These are phyloP conservation scores for Odonthalia washingtoniensis DNA, from an alignment of 31 red algal species.

Conservation along the genomic window DNA sequence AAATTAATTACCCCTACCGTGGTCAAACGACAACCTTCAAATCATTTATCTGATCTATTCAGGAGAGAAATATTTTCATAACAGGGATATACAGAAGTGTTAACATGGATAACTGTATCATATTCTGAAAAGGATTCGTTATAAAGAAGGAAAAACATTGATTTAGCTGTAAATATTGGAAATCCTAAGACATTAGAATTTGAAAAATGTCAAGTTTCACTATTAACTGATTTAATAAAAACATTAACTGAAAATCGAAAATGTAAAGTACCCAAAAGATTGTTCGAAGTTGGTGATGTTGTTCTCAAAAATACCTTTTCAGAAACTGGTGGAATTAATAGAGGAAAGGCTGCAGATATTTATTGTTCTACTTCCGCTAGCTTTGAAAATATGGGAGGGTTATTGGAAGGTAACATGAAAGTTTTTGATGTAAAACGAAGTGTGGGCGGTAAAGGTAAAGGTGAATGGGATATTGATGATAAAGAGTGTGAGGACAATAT, in stretches of 20 bases:
- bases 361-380: too few relatives aligned
- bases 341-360: too few relatives aligned
- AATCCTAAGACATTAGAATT: conserved; percentile 99
- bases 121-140: conserved; percentile 88
- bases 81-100: conserved; percentile 95
- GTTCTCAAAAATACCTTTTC: too few relatives aligned
- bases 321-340: too few relatives aligned
- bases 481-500: too few relatives aligned
- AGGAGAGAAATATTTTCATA: conserved; percentile 89
- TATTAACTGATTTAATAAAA: conserved; percentile 95
- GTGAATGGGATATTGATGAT: too few relatives aligned
- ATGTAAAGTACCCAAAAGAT: too few relatives aligned
- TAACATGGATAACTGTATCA: conserved; percentile 98
- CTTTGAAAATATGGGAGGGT: too few relatives aligned
- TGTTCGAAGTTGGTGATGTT: too few relatives aligned
- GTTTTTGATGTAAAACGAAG: too few relatives aligned
- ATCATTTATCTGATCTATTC: conserved; percentile 91
- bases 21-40: conserved; percentile 79
- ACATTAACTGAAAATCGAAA: conserved; percentile 97
- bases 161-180: conserved; percentile 86
- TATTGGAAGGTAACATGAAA: too few relatives aligned
- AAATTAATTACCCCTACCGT: conserved; percentile 75
- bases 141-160: conserved; percentile 83
- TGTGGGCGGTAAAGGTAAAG: too few relatives aligned
- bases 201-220: conserved; percentile 84